Base-by-base conservation (phyloP, 176 grass and related monocot genomes). In the Oryza australiensis region DNA sequence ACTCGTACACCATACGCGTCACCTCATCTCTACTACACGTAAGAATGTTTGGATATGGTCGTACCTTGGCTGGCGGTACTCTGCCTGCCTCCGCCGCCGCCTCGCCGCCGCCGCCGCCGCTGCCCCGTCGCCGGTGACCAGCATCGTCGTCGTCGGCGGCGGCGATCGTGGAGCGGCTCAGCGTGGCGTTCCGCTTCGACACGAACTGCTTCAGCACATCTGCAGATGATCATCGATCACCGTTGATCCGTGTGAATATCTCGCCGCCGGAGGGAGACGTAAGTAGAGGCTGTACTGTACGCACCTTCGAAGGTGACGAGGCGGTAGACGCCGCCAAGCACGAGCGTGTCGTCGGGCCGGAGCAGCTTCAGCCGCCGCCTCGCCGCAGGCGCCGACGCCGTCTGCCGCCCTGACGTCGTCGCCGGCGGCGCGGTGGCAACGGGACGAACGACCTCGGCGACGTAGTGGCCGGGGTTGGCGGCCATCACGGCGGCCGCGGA, bases 281-380 rank as follows among this genome's bases (percentile, higher is more conserved):
- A 53, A 7, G 16, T 7, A 20, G 15, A 53, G 1, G 49, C 6
- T 18, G 16, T 5, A 18, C 3, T 0, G 35, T 37, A 37, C 68
- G 38, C 9, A 98, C 95, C 92, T 95, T 98, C 90, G 80, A 98
- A 98, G 90, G 86, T 95, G 87, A 98, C 90, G 55, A 98, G 95
- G 82, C 89, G 89, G 80, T 98, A 95, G 84, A 91, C 91, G 86
- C 84, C 87, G 86, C 90, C 90, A 68, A 98, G 79, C 35, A 87
- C 46, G 66, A 98, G 91, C 22, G 88, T 95, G 72, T 98, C 96
- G 67, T 98, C 90, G 8, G 96, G 96, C 46, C 96, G 91, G 86
- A 98, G 95, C 45, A 98, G 79, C 87, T 98, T 98, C 27, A 98
- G 92, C 79, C 89, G 89, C 92, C 49, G 49, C 49, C 49, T 18